A percentile compares a stretch with the other conserved stretches of the same genome.
Evolutionary conservation across 179 eudicot genomes (phyloP).

Genomic region (Amaranthus tricolor): DNA sequence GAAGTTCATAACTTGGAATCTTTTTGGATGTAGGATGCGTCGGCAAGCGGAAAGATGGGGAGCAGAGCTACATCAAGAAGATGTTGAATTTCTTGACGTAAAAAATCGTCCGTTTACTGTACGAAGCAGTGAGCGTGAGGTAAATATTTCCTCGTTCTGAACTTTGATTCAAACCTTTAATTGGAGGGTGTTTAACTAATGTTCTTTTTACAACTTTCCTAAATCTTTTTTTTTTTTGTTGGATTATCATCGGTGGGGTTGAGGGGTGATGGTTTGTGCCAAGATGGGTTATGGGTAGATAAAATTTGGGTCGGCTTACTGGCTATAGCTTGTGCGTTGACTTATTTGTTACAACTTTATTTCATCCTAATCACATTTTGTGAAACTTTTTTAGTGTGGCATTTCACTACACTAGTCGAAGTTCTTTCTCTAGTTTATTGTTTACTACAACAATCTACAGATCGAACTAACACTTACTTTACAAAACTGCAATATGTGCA

Average conservation of each 20-base stretch:
- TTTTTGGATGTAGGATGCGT: slow-evolving; percentile 56
- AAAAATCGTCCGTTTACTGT: slow-evolving; percentile 76
- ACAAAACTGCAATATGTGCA: too few relatives aligned
- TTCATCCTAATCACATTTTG: neutral
- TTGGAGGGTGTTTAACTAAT: neutral
- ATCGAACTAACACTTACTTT: too few relatives aligned
- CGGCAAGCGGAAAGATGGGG: slow-evolving; percentile 99
- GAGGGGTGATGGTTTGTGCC: too few relatives aligned
- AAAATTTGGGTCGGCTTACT: too few relatives aligned
- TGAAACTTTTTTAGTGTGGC: neutral
- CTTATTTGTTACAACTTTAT: neutral
- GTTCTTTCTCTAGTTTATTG: neutral
- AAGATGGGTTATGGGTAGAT: too few relatives aligned
- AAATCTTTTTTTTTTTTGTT: neutral
- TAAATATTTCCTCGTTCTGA: slow-evolving; percentile 26
- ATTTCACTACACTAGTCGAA: neutral
- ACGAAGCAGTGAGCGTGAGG: slow-evolving; percentile 93
- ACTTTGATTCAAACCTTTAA: neutral
- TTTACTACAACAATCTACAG: too few relatives aligned
- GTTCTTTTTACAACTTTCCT: neutral
- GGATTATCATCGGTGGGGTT: too few relatives aligned
- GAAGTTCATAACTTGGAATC: slow-evolving; percentile 13
- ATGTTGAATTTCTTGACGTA: slow-evolving; percentile 89
- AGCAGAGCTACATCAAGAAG: slow-evolving; percentile 91
- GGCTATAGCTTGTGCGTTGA: neutral